Base-by-base conservation (phyloP, 2,329 filamentous ascomycete species). In the Colletotrichum abscissum region DNA sequence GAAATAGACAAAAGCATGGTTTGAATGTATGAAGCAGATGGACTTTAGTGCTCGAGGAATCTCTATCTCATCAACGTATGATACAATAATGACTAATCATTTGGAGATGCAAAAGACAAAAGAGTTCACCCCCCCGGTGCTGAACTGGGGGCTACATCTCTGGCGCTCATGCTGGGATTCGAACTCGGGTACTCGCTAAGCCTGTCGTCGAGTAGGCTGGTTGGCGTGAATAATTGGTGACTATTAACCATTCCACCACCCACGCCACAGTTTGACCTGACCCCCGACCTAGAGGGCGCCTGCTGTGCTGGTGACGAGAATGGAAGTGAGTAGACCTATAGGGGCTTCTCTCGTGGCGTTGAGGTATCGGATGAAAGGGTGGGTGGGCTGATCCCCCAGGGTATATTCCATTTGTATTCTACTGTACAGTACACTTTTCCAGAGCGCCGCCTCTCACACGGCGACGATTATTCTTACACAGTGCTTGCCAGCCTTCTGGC, bases 381-480 rank as follows among this genome's bases (percentile, higher is more conserved):
- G 24, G 26, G 46, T 42, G 42, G 42, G 16, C 19, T 35, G 35
- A 49, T 52, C 16, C 1, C 55, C 5, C 5, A 65, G 69, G 73
- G 73, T 74, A 74, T 73, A 63, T 66, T 59, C 38, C 38, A 42
- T 42, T 9, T 42, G 14, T 38, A 42, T 72, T 49, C 11, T 35
- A 28, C 57, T 49, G 42, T 73, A 73, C 16, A 62, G 24, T 74
- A 74, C 69, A 69, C 1, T 26, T 33, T 11, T 56, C 24, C 12
- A 62, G 4, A 1, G 3, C 4, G 11, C 5, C 24, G 55, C 22
- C 7, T 63, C 46, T 55, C 57, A 30, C 11, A 5, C 12, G 1
- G 16, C 55, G 11, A 1, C 11, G 30, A 1, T 14, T 30, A 24
- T 3, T 60, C 8, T 46, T 46, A 35, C 57, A 24, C n/a, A 26